These are phyloP conservation scores for Tetradesmus obliquus DNA, from an alignment of 139 green algal species.

Conservation along the genomic window DNA sequence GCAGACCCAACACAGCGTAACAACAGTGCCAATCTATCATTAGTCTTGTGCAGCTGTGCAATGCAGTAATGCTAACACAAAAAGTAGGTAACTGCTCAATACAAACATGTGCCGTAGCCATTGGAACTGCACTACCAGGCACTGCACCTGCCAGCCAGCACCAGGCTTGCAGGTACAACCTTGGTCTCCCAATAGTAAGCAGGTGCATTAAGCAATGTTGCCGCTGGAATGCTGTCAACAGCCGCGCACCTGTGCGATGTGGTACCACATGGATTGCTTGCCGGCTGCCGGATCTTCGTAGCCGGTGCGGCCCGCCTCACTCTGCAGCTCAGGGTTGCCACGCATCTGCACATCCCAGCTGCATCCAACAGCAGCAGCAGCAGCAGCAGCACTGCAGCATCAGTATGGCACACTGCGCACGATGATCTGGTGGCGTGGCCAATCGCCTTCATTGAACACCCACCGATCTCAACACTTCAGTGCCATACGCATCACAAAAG, in stretches of 20 bases:
- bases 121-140: background rate
- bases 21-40: background rate
- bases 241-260: background rate
- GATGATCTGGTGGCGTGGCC: background rate
- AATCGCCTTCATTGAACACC: background rate
- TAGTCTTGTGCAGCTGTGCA: background rate
- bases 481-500: background rate
- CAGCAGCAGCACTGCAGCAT: background rate
- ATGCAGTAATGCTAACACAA: background rate
- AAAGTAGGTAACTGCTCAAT: background rate
- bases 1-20: background rate
- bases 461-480: background rate
- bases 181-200: too few relatives aligned
- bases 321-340: background rate
- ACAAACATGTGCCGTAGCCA: background rate
- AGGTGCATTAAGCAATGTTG: background rate
- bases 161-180: too few relatives aligned
- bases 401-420: background rate
- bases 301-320: background rate
- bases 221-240: background rate
- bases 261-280: conserved; percentile 6
- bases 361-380: background rate
- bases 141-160: background rate
- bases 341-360: background rate
- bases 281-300: background rate